Percentiles rank a stretch among this genome's conserved stretches.
These are phyloP conservation scores for Nasturtium officinale DNA, from an alignment of 345 rosid genomes.

Conservation along the genomic window DNA sequence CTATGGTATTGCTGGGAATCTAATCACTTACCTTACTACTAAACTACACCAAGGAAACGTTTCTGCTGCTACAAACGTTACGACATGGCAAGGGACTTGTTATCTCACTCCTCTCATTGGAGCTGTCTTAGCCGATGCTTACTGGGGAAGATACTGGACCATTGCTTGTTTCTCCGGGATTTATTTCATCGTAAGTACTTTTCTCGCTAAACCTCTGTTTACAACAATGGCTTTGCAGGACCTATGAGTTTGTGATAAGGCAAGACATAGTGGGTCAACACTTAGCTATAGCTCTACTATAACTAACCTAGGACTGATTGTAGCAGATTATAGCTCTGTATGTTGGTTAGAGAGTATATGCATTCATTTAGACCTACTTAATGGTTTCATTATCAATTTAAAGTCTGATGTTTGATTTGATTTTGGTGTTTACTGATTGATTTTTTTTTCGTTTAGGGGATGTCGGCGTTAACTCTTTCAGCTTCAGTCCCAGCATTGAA, in stretches of 20 bases:
- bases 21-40: conserved; percentile 80
- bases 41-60: conserved; percentile 89
- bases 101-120: conserved; percentile 93
- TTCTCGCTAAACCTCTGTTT: background rate
- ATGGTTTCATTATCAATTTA: background rate
- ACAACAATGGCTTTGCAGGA: background rate
- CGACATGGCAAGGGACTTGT: conserved; percentile 92
- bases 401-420: conserved; percentile 17
- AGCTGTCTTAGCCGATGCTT: conserved; percentile 89
- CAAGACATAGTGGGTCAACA: background rate
- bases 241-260: background rate
- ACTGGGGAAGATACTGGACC: conserved; percentile 98
- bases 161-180: conserved; percentile 83
- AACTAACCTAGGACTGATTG: background rate
- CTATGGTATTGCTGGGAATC: conserved; percentile 87
- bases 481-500: conserved; percentile 69
- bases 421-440: background rate
- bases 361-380: background rate
- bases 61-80: conserved; percentile 82
- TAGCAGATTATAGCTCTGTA: background rate
- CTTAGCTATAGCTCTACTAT: no score
- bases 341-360: background rate
- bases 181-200: conserved; percentile 63
- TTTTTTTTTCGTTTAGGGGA: conserved; percentile 57
- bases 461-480: conserved; percentile 84